These are phyloP conservation scores for Favolaschia claudopus DNA, from an alignment of 768 basidiomycete genomes.

Conservation along the genomic window DNA sequence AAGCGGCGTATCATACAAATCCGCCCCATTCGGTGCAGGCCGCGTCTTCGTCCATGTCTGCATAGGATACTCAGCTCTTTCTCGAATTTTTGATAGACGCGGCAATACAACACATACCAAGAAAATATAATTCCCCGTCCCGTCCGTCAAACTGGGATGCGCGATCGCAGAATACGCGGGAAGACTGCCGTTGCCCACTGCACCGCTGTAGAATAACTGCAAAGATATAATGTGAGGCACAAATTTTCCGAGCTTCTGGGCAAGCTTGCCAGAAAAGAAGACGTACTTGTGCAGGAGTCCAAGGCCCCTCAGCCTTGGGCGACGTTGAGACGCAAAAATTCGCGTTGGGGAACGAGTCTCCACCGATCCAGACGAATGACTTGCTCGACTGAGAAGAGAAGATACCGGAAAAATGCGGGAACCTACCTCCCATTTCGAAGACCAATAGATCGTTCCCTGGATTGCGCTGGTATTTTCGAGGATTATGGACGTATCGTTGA, in stretches of 20 bases:
- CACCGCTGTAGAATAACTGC: conserved; percentile 19
- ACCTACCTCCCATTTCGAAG: conserved; percentile 17
- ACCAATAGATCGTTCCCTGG: conserved; percentile 21
- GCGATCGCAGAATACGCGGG: conserved; percentile 20
- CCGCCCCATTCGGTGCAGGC: no score
- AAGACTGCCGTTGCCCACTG: conserved; percentile 9
- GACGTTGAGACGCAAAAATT: conserved; percentile 21
- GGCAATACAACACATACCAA: no score
- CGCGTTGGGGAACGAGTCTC: conserved; percentile 19
- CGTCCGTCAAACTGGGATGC: conserved; percentile 23
- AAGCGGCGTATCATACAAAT: no score
- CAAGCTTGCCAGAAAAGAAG: not conserved
- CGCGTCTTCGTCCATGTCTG: no score
- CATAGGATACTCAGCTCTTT: no score
- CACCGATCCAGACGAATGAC: conserved; percentile 25
- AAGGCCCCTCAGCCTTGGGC: conserved; percentile 20
- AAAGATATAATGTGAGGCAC: not conserved
- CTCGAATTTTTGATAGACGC: no score
- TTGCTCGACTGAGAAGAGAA: not conserved
- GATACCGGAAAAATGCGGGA: not conserved
- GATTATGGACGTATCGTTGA: not conserved
- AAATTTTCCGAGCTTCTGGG: not conserved
- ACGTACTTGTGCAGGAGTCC: conserved; percentile 3
- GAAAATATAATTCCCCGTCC: conserved; percentile 26
- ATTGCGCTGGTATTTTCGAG: conserved; percentile 15